A percentile compares a stretch with the other conserved stretches of the same genome.
Evolutionary conservation across 2,329 filamentous ascomycete species (phyloP).

Genomic region (Xylariomycetidae sp.): DNA sequence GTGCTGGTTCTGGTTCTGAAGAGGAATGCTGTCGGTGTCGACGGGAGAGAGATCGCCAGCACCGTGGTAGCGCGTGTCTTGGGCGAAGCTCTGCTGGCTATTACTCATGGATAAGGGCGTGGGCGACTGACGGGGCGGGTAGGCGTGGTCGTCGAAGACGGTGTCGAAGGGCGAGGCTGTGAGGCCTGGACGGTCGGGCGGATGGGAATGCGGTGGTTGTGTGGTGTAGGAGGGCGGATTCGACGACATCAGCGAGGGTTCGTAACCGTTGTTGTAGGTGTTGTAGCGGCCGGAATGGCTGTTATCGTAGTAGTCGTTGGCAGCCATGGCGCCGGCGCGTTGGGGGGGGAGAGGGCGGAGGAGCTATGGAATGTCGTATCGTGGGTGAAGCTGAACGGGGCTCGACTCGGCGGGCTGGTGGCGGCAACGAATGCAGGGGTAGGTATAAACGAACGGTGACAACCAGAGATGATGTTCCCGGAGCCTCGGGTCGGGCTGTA

Average conservation of each 20-base stretch:
- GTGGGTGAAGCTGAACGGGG: background rate
- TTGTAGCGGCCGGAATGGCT: conserved; percentile 31
- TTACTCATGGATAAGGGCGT: conserved; percentile 24
- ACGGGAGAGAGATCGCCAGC: conserved; percentile 34
- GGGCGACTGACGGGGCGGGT: conserved; percentile 39
- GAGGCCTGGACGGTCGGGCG: conserved; percentile 18
- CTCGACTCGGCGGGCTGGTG: too few species aligned
- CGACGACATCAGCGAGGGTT: conserved; percentile 35
- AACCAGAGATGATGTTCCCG: too few species aligned
- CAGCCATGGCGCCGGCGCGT: conserved; percentile 42
- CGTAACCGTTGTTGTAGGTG: conserved; percentile 32
- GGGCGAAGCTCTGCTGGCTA: conserved; percentile 37
- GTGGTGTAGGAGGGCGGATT: conserved; percentile 38
- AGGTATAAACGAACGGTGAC: too few species aligned
- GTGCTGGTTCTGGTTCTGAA: conserved; percentile 47
- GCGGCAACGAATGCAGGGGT: too few species aligned
- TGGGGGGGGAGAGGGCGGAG: background rate
- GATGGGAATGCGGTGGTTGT: conserved; percentile 24
- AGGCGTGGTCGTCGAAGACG: conserved; percentile 62
- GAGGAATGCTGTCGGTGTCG: conserved; percentile 49
- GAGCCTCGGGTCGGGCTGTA: too few species aligned
- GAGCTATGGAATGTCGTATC: background rate
- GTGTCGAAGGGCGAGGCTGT: conserved; percentile 55
- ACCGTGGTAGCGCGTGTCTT: conserved; percentile 55
- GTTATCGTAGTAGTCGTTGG: conserved; percentile 60